phyloP scores from a whole-genome alignment of 2,329 filamentous ascomycete genomes.

The Thelonectria olida region DNA sequence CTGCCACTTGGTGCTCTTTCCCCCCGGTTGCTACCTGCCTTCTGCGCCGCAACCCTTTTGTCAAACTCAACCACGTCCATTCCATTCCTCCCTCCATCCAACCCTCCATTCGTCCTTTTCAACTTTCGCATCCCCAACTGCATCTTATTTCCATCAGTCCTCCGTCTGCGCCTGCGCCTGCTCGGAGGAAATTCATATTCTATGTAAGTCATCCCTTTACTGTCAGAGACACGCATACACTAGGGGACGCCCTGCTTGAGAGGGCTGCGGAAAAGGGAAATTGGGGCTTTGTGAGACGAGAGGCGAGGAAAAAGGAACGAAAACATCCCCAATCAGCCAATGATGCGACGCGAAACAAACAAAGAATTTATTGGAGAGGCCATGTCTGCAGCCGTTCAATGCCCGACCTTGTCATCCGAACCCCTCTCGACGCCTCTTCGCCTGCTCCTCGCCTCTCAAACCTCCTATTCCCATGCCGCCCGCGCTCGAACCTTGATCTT shows the following conservation, averaged over 20 bases:
- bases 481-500: conserved; percentile 12
- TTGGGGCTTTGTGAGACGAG: conserved; percentile 16
- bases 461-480: conserved; percentile 14
- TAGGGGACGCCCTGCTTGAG: conserved; percentile 10
- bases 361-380: conserved; percentile 19
- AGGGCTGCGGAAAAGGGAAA: conserved; percentile 18
- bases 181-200: conserved; percentile 33
- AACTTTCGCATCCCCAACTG: conserved; percentile 32
- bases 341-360: conserved; percentile 21
- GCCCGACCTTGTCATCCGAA: conserved; percentile 8
- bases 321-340: conserved; percentile 21
- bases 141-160: conserved; percentile 27
- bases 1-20: conserved; percentile 27
- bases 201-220: conserved; percentile 34
- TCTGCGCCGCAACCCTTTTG: conserved; percentile 38
- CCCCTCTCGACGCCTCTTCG: neutral
- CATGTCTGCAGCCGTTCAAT: conserved; percentile 10
- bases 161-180: conserved; percentile 29
- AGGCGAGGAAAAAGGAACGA: conserved; percentile 25
- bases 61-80: conserved; percentile 31
- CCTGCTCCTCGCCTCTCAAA: neutral
- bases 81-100: conserved; percentile 30
- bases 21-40: conserved; percentile 32
- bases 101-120: conserved; percentile 30
- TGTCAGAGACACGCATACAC: conserved; percentile 15